Evolutionary conservation across 768 basidiomycete genomes (phyloP), one percentile per base, ranked within the genome.

Genomic region (Zangia roseola): DNA sequence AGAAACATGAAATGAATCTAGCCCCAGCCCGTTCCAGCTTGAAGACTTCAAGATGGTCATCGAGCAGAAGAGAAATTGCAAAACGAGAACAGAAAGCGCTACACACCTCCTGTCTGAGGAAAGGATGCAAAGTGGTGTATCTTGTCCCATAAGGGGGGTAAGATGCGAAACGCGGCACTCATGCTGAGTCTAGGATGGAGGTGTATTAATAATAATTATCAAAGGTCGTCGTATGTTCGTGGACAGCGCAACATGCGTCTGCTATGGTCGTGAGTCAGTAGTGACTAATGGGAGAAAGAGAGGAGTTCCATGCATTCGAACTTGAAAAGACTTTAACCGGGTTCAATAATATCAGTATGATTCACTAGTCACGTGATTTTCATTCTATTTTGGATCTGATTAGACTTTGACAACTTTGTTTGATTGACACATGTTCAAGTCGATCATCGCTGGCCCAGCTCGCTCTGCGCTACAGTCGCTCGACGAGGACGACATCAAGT

Each of bases 91-190:
- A n/a, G n/a, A 8, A 17, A 24, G 25, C 10, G 10, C 12, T 41
- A 70, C 83, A 53, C 24, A 89, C 90, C 90, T 43, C 92, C 91
- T 0, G 93, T 95, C 71, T 94, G 94, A 3, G 91, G 91, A 69
- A 94, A 94, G 2, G 87, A 88, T 0, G 91, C 88, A 62, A 90
- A 94, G 59, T 94, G 88, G 70, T 88, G 88, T 52, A 94, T 91
- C 69, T 80, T 86, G 71, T 93, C 90, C 91, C 92, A 94, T 54
- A 94, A 73, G 8, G 82, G 74, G 49, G 84, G 73, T 14, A 85
- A 79, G 54, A 94, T 94, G 43, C 84, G 81, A 69, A 89, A 93
- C 10, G 56, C 55, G 17, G 65, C 64, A 21, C 67, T 65, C 76
- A 76, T 76, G 49, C n/a, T n/a, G n/a, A n/a, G 6, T 31, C 8